Conservation (phyloP, 305 asterid species). For the Andrographis paniculata region DNA sequence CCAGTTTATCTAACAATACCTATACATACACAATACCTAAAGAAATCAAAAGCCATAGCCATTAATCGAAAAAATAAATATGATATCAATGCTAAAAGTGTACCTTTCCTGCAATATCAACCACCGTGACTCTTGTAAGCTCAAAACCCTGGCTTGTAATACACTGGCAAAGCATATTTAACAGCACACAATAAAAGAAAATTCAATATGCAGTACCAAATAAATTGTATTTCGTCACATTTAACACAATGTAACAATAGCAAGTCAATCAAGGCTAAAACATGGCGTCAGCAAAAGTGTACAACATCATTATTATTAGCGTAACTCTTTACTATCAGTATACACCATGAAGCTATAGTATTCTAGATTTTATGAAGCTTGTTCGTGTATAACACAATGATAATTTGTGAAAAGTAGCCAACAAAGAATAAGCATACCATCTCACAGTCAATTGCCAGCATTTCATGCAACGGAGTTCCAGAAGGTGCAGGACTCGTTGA, state of each 20-base stretch:
- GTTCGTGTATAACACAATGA: too few species aligned
- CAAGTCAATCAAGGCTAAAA: too few species aligned
- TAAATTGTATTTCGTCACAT: too few species aligned
- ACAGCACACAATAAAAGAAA: slow-evolving; percentile 9
- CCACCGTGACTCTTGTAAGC: slow-evolving; percentile 81
- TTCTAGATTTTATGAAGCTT: too few species aligned
- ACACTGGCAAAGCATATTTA: slow-evolving; percentile 45
- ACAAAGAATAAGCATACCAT: too few species aligned
- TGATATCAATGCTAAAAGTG: background rate
- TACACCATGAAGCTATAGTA: too few species aligned
- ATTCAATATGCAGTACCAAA: background rate
- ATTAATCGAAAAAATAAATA: slow-evolving; percentile 6
- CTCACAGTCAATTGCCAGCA: slow-evolving; percentile 91
- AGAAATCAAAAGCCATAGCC: slow-evolving; percentile 13
- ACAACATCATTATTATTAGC: too few species aligned
- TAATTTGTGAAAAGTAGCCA: too few species aligned
- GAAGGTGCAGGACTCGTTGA: slow-evolving; percentile 69
- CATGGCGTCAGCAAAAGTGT: too few species aligned
- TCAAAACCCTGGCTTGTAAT: slow-evolving; percentile 81
- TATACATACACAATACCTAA: slow-evolving; percentile 27
- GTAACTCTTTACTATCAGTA: too few species aligned
- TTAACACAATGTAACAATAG: background rate
- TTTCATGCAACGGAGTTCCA: slow-evolving; percentile 49
- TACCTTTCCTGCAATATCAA: slow-evolving; percentile 80
- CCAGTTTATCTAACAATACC: slow-evolving; percentile 91